Base-by-base conservation (phyloP, 495 filamentous ascomycete genomes). In the Platismatia glauca region DNA sequence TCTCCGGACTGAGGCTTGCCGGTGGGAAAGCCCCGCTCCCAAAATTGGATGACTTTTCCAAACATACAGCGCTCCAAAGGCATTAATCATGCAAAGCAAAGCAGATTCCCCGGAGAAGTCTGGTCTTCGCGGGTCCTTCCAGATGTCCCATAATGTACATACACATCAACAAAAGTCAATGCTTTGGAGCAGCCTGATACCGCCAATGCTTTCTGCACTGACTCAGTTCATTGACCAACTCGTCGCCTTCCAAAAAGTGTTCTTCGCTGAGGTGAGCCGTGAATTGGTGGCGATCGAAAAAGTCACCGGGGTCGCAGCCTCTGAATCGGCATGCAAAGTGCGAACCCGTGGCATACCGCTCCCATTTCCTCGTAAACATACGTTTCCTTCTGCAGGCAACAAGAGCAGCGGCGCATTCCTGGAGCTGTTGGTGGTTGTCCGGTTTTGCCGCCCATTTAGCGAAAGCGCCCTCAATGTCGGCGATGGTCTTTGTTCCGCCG, bases 381-480 rank as follows among this genome's bases (percentile, higher is more conserved):
- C 61, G 50, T 11, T 2, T 11, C 34, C 27, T 59, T 41, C 61
- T 39, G 12, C 53, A 16, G 0, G 27, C 18, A 18, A 63, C 50
- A 46, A 63, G 61, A 9, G 18, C 29, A 5, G 1, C 53, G 22
- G 61, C 61, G 29, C 61, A 63, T 0, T 24, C 35, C 22, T 58
- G 9, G 9, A 63, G 39, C 16, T 46, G 50, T 16, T 6, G 1
- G 20, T 12, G 34, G 38, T 29, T 46, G 13, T 18, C 35, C 4
- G 4, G 7, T 7, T 38, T 20, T 31, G 48, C 24, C 5, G 48
- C 48, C 48, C 48, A 52, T 31, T 33, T 18, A 7, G 11, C 13
- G 48, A 52, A 52, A 18, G 48, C 48, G 20, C 27, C 20, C 48
- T 31, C 13, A 3, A 52, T 52, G 48, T 31, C 27, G 22, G 20